phyloP scores from a whole-genome alignment of 202 grass and related monocot species.

The Carex arenaria region DNA sequence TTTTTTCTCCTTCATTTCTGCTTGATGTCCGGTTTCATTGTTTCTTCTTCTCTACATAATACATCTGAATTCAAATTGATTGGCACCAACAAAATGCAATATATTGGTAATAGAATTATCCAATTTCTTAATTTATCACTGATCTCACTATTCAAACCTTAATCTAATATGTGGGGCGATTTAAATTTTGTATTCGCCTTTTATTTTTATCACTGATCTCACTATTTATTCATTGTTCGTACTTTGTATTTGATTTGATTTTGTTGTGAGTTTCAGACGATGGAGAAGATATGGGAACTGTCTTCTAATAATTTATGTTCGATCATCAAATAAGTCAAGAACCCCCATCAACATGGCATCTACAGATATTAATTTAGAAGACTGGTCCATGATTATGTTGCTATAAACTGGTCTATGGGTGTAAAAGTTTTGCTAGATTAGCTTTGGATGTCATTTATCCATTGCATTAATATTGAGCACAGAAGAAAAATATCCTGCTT shows the following conservation, averaged over 20 bases:
- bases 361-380: too few species aligned
- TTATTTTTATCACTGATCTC: background rate
- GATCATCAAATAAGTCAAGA: conserved; percentile 24
- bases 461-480: too few species aligned
- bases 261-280: background rate
- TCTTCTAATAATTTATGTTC: background rate
- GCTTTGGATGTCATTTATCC: too few species aligned
- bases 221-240: background rate
- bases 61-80: background rate
- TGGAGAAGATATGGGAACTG: conserved; percentile 1
- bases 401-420: too few species aligned
- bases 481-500: too few species aligned
- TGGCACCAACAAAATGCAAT: background rate
- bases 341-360: conserved; percentile 15
- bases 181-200: background rate
- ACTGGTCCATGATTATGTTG: too few species aligned
- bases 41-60: background rate
- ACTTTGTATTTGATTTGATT: background rate
- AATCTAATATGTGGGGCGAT: conserved; percentile 23
- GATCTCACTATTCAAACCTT: too few species aligned
- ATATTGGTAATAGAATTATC: background rate
- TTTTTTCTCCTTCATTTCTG: background rate
- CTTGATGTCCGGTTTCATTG: background rate
- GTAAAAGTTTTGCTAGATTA: too few species aligned
- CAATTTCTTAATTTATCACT: too few species aligned